These are phyloP conservation scores for Malassezia slooffiae DNA, from an alignment of 1,284 basidiomycete species.

Conservation along the genomic window DNA sequence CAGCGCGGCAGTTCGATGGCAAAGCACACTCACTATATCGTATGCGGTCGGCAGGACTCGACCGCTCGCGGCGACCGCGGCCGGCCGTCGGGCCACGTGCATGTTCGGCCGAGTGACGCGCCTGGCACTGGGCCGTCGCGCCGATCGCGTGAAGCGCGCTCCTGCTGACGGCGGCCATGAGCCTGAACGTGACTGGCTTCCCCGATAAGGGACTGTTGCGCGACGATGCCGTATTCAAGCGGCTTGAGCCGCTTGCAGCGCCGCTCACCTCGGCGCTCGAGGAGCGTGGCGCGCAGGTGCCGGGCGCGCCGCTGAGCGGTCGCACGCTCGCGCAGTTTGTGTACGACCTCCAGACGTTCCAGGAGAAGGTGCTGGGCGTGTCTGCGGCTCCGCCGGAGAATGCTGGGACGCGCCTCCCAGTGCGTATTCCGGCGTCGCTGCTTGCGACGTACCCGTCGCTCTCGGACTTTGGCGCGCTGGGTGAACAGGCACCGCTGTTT, in stretches of 20 bases:
- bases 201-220: constrained; percentile 16
- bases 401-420: constrained; percentile 26
- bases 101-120: constrained; percentile 9
- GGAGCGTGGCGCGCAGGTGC: background rate
- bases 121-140: background rate
- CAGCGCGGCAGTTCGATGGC: no score
- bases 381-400: constrained; percentile 25
- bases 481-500: constrained; percentile 22
- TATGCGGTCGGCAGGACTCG: no score
- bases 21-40: no score
- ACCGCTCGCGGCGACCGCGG: no score
- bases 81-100: background rate
- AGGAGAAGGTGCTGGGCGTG: constrained; percentile 33
- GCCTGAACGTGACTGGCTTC: constrained; percentile 20
- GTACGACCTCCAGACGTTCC: constrained; percentile 31
- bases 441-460: constrained; percentile 30
- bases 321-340: constrained; percentile 15
- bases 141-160: background rate
- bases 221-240: constrained; percentile 10
- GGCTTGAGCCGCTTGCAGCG: constrained; percentile 15
- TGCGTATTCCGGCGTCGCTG: constrained; percentile 30
- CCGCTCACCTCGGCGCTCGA: constrained; percentile 12
- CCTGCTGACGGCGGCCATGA: constrained; percentile 10
- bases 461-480: constrained; percentile 18
- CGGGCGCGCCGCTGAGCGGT: constrained; percentile 2